A percentile compares a stretch with the other conserved stretches of the same genome.
Conservation (phyloP, 129 eudicot species). For the Centella asiatica region DNA sequence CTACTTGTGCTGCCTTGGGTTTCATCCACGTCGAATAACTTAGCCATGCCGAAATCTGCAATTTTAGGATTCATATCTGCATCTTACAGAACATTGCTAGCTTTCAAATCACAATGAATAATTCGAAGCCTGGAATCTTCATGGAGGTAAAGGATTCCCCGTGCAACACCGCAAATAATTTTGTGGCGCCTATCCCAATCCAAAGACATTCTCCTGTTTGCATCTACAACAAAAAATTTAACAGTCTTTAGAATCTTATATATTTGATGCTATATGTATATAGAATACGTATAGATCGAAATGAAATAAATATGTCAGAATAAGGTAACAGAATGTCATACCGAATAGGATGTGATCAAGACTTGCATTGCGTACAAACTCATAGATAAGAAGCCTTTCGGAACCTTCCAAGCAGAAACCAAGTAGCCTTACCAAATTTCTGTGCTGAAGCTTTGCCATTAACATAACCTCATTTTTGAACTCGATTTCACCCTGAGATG, state of each 20-base stretch:
- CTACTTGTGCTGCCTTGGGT: not conserved
- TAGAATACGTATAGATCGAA: not conserved
- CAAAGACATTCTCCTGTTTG: not conserved
- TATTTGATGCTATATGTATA: too few species aligned
- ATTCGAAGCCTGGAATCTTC: constrained; percentile 5
- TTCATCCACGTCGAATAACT: not conserved
- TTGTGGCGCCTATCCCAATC: constrained; percentile 9
- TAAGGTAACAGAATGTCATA: not conserved
- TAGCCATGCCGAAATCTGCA: constrained; percentile 14
- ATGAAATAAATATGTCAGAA: not conserved
- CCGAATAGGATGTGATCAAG: not conserved
- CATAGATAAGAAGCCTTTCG: constrained; percentile 4
- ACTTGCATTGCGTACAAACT: constrained; percentile 4
- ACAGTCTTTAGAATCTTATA: too few species aligned
- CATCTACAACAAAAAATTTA: too few species aligned
- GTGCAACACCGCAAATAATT: constrained; percentile 13
- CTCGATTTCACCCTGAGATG: not conserved
- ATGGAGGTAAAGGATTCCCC: constrained; percentile 6
- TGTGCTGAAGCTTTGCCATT: not conserved
- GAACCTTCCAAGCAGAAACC: constrained; percentile 1
- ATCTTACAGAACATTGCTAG: constrained; percentile 14
- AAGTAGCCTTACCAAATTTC: not conserved
- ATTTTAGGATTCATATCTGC: constrained; percentile 13
- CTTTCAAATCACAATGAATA: constrained; percentile 4
- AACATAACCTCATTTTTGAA: not conserved